A percentile compares a stretch with the other conserved stretches of the same genome.
phyloP scores from a whole-genome alignment of 139 green algal species.

The Haematococcus lacustris region DNA sequence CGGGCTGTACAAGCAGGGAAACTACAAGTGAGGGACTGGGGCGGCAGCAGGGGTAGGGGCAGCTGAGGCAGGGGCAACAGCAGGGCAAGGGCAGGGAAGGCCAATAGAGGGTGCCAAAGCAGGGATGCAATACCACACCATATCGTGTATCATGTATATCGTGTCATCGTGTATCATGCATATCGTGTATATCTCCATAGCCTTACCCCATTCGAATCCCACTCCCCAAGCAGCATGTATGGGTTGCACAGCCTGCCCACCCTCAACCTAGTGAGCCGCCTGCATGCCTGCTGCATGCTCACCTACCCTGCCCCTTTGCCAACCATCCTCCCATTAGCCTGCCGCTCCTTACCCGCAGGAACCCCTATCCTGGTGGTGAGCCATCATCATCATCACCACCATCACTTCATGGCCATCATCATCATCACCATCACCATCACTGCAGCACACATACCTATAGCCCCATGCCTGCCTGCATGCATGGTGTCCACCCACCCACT shows the following conservation, averaged over 20 bases:
- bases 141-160: too few species aligned
- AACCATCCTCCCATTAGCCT: too few species aligned
- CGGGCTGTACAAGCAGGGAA: slow-evolving; percentile 43
- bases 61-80: background rate
- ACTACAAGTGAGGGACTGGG: slow-evolving; percentile 32
- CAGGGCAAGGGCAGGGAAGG: background rate
- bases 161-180: too few species aligned
- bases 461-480: background rate
- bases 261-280: too few species aligned
- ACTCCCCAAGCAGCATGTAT: too few species aligned
- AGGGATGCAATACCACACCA: background rate
- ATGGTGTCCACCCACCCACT: background rate
- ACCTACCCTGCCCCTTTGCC: too few species aligned
- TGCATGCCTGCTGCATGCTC: too few species aligned
- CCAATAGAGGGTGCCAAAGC: background rate
- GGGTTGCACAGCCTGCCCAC: too few species aligned
- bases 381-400: background rate
- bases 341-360: too few species aligned
- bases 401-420: background rate
- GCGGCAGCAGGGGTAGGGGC: background rate
- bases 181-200: too few species aligned
- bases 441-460: background rate
- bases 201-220: too few species aligned
- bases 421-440: background rate
- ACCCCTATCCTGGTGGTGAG: too few species aligned